These are phyloP conservation scores for Rhinocladiella mackenziei DNA, from an alignment of 2,329 filamentous ascomycete genomes.

Conservation along the genomic window DNA sequence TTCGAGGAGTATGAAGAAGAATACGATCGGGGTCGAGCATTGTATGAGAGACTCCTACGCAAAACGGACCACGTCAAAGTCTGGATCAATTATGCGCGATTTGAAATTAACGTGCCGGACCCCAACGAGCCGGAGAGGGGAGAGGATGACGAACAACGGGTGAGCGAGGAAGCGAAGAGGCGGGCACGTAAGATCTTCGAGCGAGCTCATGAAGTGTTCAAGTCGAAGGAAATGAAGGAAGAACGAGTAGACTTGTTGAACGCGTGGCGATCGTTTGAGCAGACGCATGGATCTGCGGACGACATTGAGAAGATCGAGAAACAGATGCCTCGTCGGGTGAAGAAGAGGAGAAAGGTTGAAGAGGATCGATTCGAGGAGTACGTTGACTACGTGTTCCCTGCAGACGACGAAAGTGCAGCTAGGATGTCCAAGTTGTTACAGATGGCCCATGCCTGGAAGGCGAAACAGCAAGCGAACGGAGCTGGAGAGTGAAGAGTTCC, in stretches of 20 bases:
- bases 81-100: constrained; percentile 98
- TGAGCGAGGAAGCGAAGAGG: constrained; percentile 78
- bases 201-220: constrained; percentile 80
- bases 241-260: constrained; percentile 88
- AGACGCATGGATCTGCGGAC: constrained; percentile 69
- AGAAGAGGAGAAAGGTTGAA: constrained; percentile 80
- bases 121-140: constrained; percentile 59
- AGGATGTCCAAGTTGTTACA: constrained; percentile 80
- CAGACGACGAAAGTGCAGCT: constrained; percentile 81
- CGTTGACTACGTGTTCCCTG: constrained; percentile 94
- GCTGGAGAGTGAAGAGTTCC: constrained; percentile 9
- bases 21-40: constrained; percentile 71
- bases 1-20: constrained; percentile 96
- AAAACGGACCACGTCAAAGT: constrained; percentile 99
- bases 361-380: constrained; percentile 96
- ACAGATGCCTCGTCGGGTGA: constrained; percentile 89
- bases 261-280: constrained; percentile 89
- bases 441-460: constrained; percentile 85
- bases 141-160: constrained; percentile 55
- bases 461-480: constrained; percentile 44
- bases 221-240: constrained; percentile 84
- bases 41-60: constrained; percentile 86
- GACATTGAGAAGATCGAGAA: constrained; percentile 80
- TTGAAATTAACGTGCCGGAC: constrained; percentile 91
- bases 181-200: constrained; percentile 80